phyloP scores from a whole-genome alignment of 2,329 filamentous ascomycete species.

The Beauveria varroae region DNA sequence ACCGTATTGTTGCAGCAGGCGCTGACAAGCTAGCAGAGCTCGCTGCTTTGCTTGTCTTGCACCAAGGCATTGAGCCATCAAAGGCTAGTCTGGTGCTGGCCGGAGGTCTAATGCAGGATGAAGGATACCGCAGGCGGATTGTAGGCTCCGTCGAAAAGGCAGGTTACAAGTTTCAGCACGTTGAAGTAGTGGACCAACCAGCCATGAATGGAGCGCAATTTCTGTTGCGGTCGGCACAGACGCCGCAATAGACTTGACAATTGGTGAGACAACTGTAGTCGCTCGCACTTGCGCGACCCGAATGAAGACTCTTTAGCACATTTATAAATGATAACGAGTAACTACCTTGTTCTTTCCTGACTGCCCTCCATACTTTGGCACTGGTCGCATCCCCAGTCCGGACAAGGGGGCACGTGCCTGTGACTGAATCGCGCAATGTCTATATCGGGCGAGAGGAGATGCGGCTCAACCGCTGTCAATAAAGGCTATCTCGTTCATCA shows the following conservation, averaged over 20 bases:
- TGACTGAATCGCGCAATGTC: slow-evolving; percentile 4
- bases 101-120: slow-evolving; percentile 18
- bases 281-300: not conserved
- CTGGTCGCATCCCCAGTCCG: not conserved
- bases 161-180: slow-evolving; percentile 13
- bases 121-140: slow-evolving; percentile 11
- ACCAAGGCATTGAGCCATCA: slow-evolving; percentile 13
- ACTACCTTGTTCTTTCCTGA: not conserved
- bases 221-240: not conserved
- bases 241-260: not conserved
- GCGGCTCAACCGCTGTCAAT: slow-evolving; percentile 2
- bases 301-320: not conserved
- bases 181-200: slow-evolving; percentile 13
- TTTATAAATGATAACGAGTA: not conserved
- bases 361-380: not conserved
- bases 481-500: not conserved
- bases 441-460: slow-evolving; percentile 8
- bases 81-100: slow-evolving; percentile 16
- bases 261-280: not conserved
- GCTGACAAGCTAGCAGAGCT: slow-evolving; percentile 15
- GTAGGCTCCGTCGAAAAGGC: slow-evolving; percentile 7
- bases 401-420: not conserved
- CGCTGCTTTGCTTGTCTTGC: slow-evolving; percentile 12
- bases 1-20: slow-evolving; percentile 14
- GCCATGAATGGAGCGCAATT: slow-evolving; percentile 14